Percentiles rank a stretch among this genome's conserved stretches.
Conservation (phyloP, 225 moss, liverwort and hornwort genomes). For the Polytrichum commune region DNA sequence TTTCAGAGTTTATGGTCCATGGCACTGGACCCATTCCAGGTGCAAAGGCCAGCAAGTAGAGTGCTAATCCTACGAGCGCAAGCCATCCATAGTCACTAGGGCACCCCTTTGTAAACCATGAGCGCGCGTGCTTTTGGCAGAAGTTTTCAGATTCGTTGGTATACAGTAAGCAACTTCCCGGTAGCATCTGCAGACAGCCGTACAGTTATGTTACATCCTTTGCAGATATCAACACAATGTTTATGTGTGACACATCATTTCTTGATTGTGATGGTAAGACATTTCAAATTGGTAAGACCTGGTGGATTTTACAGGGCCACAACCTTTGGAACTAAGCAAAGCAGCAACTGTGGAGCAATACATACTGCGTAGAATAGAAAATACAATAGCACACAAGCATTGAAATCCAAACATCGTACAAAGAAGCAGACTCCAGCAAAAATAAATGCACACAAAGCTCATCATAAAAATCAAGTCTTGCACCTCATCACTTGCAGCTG, state of each 20-base stretch:
- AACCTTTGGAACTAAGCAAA: background rate
- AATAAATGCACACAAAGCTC: background rate
- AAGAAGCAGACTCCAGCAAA: background rate
- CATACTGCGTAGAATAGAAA: background rate
- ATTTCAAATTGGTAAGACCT: too few species aligned
- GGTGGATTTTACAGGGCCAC: too few species aligned
- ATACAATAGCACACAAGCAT: background rate
- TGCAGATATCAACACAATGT: too few species aligned
- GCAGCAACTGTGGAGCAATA: background rate
- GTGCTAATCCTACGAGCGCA: constrained; percentile 72
- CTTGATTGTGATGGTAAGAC: too few species aligned
- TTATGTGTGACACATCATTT: too few species aligned
- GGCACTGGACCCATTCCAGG: constrained; percentile 99
- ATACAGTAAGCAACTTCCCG: constrained; percentile 70
- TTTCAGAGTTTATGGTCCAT: constrained; percentile 96
- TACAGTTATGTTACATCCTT: too few species aligned
- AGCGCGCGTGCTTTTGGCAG: constrained; percentile 30
- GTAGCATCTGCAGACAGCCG: constrained; percentile 49
- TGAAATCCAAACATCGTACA: background rate
- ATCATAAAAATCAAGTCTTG: background rate
- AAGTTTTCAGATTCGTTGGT: constrained; percentile 23
- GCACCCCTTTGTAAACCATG: constrained; percentile 83
- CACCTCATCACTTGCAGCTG: constrained; percentile 38
- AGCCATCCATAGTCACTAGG: constrained; percentile 85
- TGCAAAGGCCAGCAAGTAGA: constrained; percentile 73